These are phyloP conservation scores for Vanrija humicola DNA, from an alignment of 1,284 basidiomycete species.

Conservation along the genomic window DNA sequence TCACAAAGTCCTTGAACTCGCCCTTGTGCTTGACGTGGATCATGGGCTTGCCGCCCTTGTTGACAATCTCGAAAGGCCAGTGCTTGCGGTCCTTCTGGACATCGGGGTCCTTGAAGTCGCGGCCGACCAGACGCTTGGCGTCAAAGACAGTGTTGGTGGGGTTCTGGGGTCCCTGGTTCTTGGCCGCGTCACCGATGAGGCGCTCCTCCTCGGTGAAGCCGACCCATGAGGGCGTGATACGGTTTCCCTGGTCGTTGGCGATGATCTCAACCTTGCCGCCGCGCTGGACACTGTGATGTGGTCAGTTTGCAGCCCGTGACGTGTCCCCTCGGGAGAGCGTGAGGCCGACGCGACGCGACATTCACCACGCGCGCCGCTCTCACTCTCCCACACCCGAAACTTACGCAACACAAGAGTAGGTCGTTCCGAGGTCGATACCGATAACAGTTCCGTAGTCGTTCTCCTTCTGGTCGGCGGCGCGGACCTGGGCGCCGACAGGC, in stretches of 20 bases:
- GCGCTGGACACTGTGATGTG: slow-evolving; percentile 69
- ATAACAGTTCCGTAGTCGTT: slow-evolving; percentile 83
- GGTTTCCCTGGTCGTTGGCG: slow-evolving; percentile 95
- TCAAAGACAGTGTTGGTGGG: slow-evolving; percentile 95
- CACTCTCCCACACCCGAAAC: slow-evolving; percentile 17
- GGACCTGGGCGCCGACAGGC: slow-evolving; percentile 34
- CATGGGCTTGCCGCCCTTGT: slow-evolving; percentile 79
- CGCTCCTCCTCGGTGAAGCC: slow-evolving; percentile 88
- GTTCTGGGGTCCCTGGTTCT: slow-evolving; percentile 77
- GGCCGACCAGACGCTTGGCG: slow-evolving; percentile 87
- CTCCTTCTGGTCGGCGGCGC: slow-evolving; percentile 44
- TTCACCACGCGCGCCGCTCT: too few relatives aligned
- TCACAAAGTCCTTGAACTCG: slow-evolving; percentile 70
- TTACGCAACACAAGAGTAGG: slow-evolving; percentile 57
- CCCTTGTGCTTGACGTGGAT: slow-evolving; percentile 83
- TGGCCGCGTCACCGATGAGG: slow-evolving; percentile 78
- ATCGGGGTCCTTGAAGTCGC: slow-evolving; percentile 59
- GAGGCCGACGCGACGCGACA: too few relatives aligned
- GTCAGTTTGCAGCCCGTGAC: neutral
- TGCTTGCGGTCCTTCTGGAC: slow-evolving; percentile 70
- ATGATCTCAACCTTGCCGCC: slow-evolving; percentile 93
- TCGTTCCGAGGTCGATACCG: slow-evolving; percentile 66
- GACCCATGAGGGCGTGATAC: slow-evolving; percentile 95
- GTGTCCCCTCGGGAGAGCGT: too few relatives aligned
- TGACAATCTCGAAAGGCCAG: slow-evolving; percentile 72